Evolutionary conservation across 345 rosid genomes (phyloP).

Genomic region (Brassica nigra): DNA sequence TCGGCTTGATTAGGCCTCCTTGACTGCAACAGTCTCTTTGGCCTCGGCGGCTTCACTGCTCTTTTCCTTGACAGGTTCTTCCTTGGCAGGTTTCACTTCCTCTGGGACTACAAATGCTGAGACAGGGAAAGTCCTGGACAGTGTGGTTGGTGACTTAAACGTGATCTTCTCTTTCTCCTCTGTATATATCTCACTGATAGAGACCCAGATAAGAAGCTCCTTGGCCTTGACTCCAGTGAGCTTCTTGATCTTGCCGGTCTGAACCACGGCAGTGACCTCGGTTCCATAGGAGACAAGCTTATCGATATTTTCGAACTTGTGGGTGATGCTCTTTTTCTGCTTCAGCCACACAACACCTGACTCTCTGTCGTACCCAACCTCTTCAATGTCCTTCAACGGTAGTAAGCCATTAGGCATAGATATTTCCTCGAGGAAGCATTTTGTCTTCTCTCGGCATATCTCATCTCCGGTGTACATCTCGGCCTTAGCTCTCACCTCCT

Average conservation of each 20-base stretch:
- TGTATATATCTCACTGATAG: slow-evolving; percentile 57
- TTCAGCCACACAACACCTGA: slow-evolving; percentile 93
- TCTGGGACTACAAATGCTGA: slow-evolving; percentile 67
- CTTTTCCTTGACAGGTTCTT: slow-evolving; percentile 26
- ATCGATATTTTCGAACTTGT: slow-evolving; percentile 81
- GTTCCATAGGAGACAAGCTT: slow-evolving; percentile 62
- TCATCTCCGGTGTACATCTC: slow-evolving; percentile 78
- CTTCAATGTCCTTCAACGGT: slow-evolving; percentile 74
- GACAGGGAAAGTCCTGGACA: slow-evolving; percentile 67
- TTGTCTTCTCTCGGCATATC: slow-evolving; percentile 66
- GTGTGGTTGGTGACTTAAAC: slow-evolving; percentile 77
- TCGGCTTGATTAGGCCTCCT: slow-evolving; percentile 33
- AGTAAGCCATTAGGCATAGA: slow-evolving; percentile 77
- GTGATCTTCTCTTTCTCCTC: slow-evolving; percentile 67
- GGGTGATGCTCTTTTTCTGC: slow-evolving; percentile 70
- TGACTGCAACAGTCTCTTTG: slow-evolving; percentile 35
- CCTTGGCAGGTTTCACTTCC: slow-evolving; percentile 37
- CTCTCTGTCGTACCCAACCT: slow-evolving; percentile 76
- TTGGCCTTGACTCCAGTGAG: slow-evolving; percentile 95
- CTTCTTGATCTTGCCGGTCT: slow-evolving; percentile 74
- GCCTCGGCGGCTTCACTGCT: slow-evolving; percentile 26
- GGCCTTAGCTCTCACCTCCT: slow-evolving; percentile 72
- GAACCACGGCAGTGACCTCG: slow-evolving; percentile 71
- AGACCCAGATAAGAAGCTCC: slow-evolving; percentile 82
- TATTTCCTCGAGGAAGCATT: slow-evolving; percentile 56